These are phyloP conservation scores for Elaeis oleifera DNA, from an alignment of 202 grass and related monocot genomes.

Conservation along the genomic window DNA sequence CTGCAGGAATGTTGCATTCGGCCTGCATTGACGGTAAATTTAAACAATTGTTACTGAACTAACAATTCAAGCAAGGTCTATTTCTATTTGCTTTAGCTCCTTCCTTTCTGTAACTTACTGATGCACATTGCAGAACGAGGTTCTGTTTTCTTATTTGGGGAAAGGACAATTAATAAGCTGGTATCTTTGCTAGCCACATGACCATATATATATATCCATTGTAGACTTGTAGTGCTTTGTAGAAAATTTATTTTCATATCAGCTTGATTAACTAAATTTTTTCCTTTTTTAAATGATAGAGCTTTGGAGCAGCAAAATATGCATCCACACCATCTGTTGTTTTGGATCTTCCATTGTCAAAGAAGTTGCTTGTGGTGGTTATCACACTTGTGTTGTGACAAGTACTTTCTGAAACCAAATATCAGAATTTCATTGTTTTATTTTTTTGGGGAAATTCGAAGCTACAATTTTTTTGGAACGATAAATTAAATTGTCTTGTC, in stretches of 20 bases:
- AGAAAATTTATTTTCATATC: neutral
- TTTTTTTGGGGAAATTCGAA: too few species aligned
- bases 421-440: too few species aligned
- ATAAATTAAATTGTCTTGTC: too few species aligned
- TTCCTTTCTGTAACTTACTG: neutral
- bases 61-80: constrained; percentile 14
- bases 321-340: constrained; percentile 52
- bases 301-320: constrained; percentile 65
- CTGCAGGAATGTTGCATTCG: constrained; percentile 93
- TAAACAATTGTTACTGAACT: constrained; percentile 8
- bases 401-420: constrained; percentile 32
- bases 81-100: constrained; percentile 13
- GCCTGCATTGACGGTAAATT: constrained; percentile 81
- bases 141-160: constrained; percentile 75
- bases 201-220: constrained; percentile 10
- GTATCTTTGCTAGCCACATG: constrained; percentile 22
- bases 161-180: constrained; percentile 60
- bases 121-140: constrained; percentile 64
- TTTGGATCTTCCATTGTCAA: constrained; percentile 57
- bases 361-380: constrained; percentile 89
- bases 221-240: neutral
- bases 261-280: neutral
- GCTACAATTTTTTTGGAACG: too few species aligned
- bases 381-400: constrained; percentile 85
- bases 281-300: constrained; percentile 36